Percentiles rank a stretch among this genome's conserved stretches.
phyloP scores from a whole-genome alignment of 2,329 filamentous ascomycete genomes.

The Neopestalotiopsis sp. region DNA sequence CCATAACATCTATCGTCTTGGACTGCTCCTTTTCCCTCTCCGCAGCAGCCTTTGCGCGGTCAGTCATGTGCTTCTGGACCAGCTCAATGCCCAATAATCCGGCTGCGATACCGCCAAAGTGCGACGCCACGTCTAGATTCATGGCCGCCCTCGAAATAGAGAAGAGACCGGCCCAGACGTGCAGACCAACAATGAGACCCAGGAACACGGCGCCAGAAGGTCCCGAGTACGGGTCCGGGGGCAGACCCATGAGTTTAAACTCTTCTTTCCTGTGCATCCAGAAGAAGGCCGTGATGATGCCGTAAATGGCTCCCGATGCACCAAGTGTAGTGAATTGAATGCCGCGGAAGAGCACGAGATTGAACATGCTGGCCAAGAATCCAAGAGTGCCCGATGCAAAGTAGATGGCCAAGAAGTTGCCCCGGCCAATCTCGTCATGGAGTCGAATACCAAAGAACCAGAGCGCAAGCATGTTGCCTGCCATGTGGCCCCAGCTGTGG shows the following conservation, averaged over 20 bases:
- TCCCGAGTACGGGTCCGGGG: conserved; percentile 55
- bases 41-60: conserved; percentile 27
- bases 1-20: conserved; percentile 29
- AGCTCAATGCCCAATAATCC: conserved; percentile 49
- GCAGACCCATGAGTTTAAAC: conserved; percentile 62
- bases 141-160: conserved; percentile 45
- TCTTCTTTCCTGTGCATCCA: conserved; percentile 61
- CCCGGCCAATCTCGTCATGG: conserved; percentile 73
- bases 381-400: conserved; percentile 62
- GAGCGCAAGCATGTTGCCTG: conserved; percentile 68
- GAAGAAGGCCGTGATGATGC: conserved; percentile 66
- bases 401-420: conserved; percentile 72
- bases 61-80: conserved; percentile 36
- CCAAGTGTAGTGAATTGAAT: conserved; percentile 62
- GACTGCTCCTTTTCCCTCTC: conserved; percentile 27
- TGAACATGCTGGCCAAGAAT: conserved; percentile 61
- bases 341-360: conserved; percentile 51
- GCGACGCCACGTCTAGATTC: conserved; percentile 56
- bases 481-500: conserved; percentile 63
- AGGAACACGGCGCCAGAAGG: conserved; percentile 61
- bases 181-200: conserved; percentile 53
- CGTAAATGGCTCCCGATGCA: conserved; percentile 69
- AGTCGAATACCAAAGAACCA: conserved; percentile 70
- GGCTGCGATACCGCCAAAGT: conserved; percentile 55
- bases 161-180: conserved; percentile 50